These are phyloP conservation scores for Cenchrus purpureus DNA, from an alignment of 176 grass and related monocot species.

Conservation along the genomic window DNA sequence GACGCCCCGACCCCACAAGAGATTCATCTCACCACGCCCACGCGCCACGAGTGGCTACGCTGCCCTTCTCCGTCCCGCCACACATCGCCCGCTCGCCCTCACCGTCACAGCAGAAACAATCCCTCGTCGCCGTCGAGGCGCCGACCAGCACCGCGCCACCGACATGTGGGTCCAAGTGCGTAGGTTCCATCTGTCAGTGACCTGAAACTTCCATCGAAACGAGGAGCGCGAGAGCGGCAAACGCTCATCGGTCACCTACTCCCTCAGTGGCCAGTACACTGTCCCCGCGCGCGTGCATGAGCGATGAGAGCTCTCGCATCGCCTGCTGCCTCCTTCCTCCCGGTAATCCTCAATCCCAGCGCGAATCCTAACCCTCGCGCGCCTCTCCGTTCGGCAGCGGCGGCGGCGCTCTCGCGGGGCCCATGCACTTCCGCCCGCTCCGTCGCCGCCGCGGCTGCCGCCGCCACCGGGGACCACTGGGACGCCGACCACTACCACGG, in stretches of 20 bases:
- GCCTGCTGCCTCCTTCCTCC: constrained; percentile 38
- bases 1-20: not conserved
- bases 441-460: constrained; percentile 17
- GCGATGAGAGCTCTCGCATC: constrained; percentile 47
- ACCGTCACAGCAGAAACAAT: constrained; percentile 34
- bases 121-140: not conserved
- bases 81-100: not conserved
- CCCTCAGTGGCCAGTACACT: not conserved
- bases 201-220: not conserved
- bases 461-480: constrained; percentile 55
- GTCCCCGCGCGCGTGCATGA: not conserved
- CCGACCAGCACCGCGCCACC: not conserved
- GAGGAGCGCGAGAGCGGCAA: not conserved
- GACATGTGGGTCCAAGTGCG: not conserved
- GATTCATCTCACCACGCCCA: constrained; percentile 1
- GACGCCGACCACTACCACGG: constrained; percentile 19
- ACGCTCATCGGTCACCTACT: not conserved
- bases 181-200: not conserved
- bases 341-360: not conserved
- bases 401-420: constrained; percentile 33
- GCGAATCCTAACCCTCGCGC: not conserved
- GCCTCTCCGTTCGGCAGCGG: not conserved
- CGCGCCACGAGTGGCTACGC: constrained; percentile 34
- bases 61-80: constrained; percentile 40
- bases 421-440: constrained; percentile 16